Evolutionary conservation across 192 early-diverging fungal genomes (phyloP), one percentile per base, ranked within the genome.

Genomic region (Gamsiella multidivaricata): DNA sequence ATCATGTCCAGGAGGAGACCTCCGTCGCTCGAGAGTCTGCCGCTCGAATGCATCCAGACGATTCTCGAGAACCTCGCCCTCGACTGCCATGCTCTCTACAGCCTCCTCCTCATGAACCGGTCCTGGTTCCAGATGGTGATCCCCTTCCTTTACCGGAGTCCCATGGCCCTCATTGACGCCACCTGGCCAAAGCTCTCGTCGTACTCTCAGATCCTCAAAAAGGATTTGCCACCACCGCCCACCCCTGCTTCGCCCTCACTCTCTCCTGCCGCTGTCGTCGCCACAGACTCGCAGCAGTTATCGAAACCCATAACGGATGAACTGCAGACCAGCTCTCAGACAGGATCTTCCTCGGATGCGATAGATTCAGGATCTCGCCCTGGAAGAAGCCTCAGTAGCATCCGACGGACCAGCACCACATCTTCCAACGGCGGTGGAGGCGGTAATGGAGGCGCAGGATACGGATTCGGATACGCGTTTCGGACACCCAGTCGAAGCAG

Each of bases 81-180:
- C 31, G 58, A 74, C 39, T 69, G 79, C 29, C 64, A 73, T 62
- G 53, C 74, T 11, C 74, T 78, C 46, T 50, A 78, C 50, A 29
- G 39, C 17, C 53, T 78, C 31, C 39, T 78, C 22, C 59, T 78
- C 29, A 55, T 64, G 43, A 78, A 78, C 66, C 43, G 43, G 26
- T 46, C 65, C 29, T 78, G 74, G 74, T 78, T 78, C 74, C 65
- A 64, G 32, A 69, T 78, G 74, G 74, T 78, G 12, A 10, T 68
- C 15, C 74, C 74, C 20, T 78, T 69, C 39, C 65, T 78, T 12
- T 78, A 78, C 66, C 32, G 46, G 5, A 78, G 74, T 37, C 74
- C 74, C 22, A 64, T 78, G 59, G 49, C 46, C 11, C 61, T 78
- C 28, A 69, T 78, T 26, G 74, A 78, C 55, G 39, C 41, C n/a